Base-by-base conservation (phyloP, 2,329 filamentous ascomycete genomes). In the Trichoderma afroharzianum region DNA sequence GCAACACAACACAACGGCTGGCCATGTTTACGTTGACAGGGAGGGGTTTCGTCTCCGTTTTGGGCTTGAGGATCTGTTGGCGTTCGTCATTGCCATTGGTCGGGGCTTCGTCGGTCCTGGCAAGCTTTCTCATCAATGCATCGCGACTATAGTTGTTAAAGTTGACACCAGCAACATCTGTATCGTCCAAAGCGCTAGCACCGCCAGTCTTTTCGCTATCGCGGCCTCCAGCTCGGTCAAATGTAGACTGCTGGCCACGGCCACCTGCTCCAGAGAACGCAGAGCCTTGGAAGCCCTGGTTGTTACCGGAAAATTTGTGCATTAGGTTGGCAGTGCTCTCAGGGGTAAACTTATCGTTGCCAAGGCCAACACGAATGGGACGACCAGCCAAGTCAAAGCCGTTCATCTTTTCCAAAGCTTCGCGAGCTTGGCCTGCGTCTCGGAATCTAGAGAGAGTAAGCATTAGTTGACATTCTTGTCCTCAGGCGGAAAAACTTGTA, bases 131-230 rank as follows among this genome's bases (percentile, higher is more conserved):
- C 96, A 99, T 99, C 83, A 99, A 91, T 80, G 95, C 93, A 85
- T 98, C 94, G 84, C 96, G 93, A 87, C 94, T 97, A 86, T 97
- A 98, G 83, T 98, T 98, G 88, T 94, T 97, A 92, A 98, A 98
- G 85, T 98, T 98, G 83, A 99, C 95, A 79, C 96, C 96, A 66
- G 93, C 94, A 80, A 99, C 96, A 82, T 99, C 96, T 74, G 95
- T 97, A 80, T 99, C 96, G 83, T 99, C 96, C 67, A 99, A 87
- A 78, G 96, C 96, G 84, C 95, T 97, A 63, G 95, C 95, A 77
- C 94, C 94, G 73, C 93, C 93, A 59, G 93, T 89, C 83, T 98
- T 97, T 79, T 97, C 94, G 81, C 91, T 93, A 78, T 97, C 94
- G 77, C 95, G 91, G 76, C 92, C 93, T 76, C 94, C 93, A 72